Evolutionary conservation across 2,329 filamentous ascomycete genomes (phyloP), one percentile per base, ranked within the genome.

Genomic region (Epichloe uncinata): DNA sequence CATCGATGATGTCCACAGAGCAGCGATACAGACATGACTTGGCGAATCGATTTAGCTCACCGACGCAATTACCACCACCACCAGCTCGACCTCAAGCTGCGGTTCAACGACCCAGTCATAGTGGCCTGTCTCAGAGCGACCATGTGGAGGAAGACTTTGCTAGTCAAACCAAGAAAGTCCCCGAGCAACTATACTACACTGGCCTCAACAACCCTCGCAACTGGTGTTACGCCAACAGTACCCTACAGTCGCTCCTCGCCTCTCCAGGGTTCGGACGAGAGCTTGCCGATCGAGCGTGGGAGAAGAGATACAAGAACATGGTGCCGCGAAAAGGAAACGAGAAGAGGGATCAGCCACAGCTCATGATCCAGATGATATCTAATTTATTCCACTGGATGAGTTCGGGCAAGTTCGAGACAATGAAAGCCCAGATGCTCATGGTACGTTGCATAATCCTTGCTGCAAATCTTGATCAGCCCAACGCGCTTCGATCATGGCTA

Each of bases 221-320:
- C 44, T 90, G 85, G 56, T 96, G 91, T 63, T 96, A 95, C 62
- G 89, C 93, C 73, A 96, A 95, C 65, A 84, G 87, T n/a, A 83
- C 84, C 0, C 72, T 97, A 26, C 91, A 97, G 65, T 85, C 85
- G 53, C 70, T 96, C n/a, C 85, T 86, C 52, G 84, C 82, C 2
- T 91, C 89, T 1, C 61, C 78, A 61, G 67, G 79, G 68, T 75
- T 95, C 75, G 70, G 78, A 67, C 63, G 81, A 68, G 70, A 84
- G 70, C 61, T 84, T 62, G 60, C 87, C 67, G 67, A 77, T 62
- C 65, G 64, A 62, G 59, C 76, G 66, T 74, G 78, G 84, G 57
- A 79, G 72, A 60, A 73, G 69, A 60, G 78, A 72, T 72, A 88
- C 73, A 79, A 81, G 75, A 45, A 45, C 18, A 35, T 43, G 36